These are phyloP conservation scores for Coemansia sp. DNA, from an alignment of 192 early-diverging fungal species.

Conservation along the genomic window DNA sequence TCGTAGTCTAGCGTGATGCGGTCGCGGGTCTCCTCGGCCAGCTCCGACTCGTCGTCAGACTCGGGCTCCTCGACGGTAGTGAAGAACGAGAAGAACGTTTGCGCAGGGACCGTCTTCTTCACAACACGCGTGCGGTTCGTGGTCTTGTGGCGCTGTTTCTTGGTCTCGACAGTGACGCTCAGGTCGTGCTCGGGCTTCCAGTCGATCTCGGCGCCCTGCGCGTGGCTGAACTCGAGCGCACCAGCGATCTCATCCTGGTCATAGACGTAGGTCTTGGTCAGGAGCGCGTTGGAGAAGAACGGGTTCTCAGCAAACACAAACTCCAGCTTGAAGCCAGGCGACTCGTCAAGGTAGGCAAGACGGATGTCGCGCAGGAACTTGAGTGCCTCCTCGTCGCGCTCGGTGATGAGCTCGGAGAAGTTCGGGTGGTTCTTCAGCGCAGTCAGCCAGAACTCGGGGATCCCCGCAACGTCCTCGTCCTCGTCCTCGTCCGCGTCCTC, in stretches of 20 bases:
- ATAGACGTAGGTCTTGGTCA: slow-evolving; percentile 94
- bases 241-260: slow-evolving; percentile 77
- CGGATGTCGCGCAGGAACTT: slow-evolving; percentile 90
- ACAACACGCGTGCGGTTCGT: slow-evolving; percentile 98
- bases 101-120: slow-evolving; percentile 94
- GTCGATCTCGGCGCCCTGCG: slow-evolving; percentile 85
- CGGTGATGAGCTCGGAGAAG: slow-evolving; percentile 83
- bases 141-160: slow-evolving; percentile 98
- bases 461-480: slow-evolving; percentile 60
- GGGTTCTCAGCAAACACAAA: slow-evolving; percentile 90
- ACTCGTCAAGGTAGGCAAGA: slow-evolving; percentile 74
- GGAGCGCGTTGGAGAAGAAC: slow-evolving; percentile 82
- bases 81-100: slow-evolving; percentile 99
- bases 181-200: slow-evolving; percentile 99
- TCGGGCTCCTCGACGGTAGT: slow-evolving; percentile 72
- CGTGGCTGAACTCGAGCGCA: slow-evolving; percentile 88
- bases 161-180: slow-evolving; percentile 90
- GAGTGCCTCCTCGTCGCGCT: slow-evolving; percentile 85
- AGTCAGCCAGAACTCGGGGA: slow-evolving; percentile 98
- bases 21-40: slow-evolving; percentile 77
- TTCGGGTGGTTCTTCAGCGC: slow-evolving; percentile 82
- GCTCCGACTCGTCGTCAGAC: slow-evolving; percentile 70
- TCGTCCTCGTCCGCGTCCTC: slow-evolving; percentile 58
- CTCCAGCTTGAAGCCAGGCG: slow-evolving; percentile 93
- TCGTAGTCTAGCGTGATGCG: slow-evolving; percentile 94